A percentile compares a stretch with the other conserved stretches of the same genome.
Evolutionary conservation across 2,329 filamentous ascomycete species (phyloP).

Genomic region (Sporothrix phasma): DNA sequence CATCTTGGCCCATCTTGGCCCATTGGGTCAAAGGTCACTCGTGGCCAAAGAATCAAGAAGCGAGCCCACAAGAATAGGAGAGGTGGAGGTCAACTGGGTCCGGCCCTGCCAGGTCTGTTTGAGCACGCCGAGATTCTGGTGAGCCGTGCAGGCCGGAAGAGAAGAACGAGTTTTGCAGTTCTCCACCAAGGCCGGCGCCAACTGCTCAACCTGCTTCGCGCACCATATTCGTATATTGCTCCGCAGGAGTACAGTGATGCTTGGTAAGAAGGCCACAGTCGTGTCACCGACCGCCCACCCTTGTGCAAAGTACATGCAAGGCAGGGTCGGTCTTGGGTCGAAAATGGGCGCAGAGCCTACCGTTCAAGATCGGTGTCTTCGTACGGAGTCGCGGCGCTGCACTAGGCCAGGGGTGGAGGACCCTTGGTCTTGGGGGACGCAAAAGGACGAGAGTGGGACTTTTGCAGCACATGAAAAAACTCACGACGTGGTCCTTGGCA

Average conservation of each 20-base stretch:
- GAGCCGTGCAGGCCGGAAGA: not conserved
- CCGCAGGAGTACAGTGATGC: too few species aligned
- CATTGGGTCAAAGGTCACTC: too few species aligned
- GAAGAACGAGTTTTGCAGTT: too few species aligned
- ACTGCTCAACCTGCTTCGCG: too few species aligned
- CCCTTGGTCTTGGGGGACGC: not conserved
- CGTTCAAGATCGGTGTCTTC: slow-evolving; percentile 4
- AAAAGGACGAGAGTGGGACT: not conserved
- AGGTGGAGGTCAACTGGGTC: not conserved
- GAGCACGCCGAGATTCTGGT: slow-evolving; percentile 7
- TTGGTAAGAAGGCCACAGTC: too few species aligned
- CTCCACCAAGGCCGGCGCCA: too few species aligned
- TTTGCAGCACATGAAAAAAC: not conserved
- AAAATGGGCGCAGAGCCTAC: not conserved
- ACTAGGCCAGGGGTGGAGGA: not conserved
- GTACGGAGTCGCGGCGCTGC: too few species aligned
- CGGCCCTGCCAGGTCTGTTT: slow-evolving; percentile 5
- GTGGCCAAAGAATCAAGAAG: too few species aligned
- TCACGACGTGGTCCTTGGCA: not conserved
- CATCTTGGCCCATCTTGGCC: not conserved
- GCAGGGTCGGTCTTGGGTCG: not conserved
- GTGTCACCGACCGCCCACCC: not conserved
- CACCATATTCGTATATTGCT: too few species aligned
- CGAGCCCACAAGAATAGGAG: too few species aligned
- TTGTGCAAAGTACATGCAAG: too few species aligned